These are phyloP conservation scores for Erythrophleum fordii DNA, from an alignment of 306 rosid species.

Conservation along the genomic window DNA sequence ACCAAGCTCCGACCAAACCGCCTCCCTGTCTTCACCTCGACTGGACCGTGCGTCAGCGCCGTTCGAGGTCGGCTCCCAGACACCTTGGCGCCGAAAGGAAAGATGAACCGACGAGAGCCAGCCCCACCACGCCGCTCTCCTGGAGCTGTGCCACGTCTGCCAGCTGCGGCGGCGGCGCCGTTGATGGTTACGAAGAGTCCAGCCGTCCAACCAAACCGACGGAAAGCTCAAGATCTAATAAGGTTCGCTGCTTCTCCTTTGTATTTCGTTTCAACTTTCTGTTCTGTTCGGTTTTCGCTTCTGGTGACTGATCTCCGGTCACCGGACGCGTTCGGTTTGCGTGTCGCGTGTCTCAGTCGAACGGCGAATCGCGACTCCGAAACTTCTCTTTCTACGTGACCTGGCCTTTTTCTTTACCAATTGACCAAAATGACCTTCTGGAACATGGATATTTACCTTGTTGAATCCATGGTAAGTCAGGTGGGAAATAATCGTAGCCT, in stretches of 20 bases:
- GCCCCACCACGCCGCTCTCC: constrained; percentile 93
- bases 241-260: constrained; percentile 52
- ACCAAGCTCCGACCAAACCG: constrained; percentile 17
- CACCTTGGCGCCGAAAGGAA: constrained; percentile 30
- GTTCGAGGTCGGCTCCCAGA: constrained; percentile 57
- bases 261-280: not conserved
- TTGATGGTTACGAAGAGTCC: constrained; percentile 63
- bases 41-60: constrained; percentile 85
- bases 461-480: constrained; percentile 8
- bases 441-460: constrained; percentile 22
- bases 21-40: constrained; percentile 38
- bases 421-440: constrained; percentile 54
- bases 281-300: not conserved
- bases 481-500: constrained; percentile 7
- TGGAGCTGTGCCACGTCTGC: constrained; percentile 78
- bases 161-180: constrained; percentile 57
- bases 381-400: constrained; percentile 2
- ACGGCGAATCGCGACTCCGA: constrained; percentile 16
- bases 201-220: constrained; percentile 40
- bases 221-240: constrained; percentile 72
- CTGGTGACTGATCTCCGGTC: constrained; percentile 2
- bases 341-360: not conserved
- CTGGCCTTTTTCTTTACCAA: constrained; percentile 21
- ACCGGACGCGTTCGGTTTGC: constrained; percentile 10
- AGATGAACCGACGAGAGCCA: constrained; percentile 53